These are phyloP conservation scores for Diplodia corticola DNA, from an alignment of 2,329 filamentous ascomycete genomes.

Conservation along the genomic window DNA sequence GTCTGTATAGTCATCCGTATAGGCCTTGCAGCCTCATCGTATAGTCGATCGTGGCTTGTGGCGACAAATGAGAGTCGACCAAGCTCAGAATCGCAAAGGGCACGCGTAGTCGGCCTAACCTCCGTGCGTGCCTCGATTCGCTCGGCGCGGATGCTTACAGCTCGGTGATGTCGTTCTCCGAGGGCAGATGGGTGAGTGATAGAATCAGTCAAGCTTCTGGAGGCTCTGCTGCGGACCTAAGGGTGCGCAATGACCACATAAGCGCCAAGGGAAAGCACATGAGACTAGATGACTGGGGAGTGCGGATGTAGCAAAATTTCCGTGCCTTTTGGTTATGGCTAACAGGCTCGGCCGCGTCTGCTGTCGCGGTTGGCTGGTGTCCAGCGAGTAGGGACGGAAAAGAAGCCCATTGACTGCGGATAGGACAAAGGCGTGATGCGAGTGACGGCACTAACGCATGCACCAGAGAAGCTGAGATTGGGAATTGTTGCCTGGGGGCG, in stretches of 20 bases:
- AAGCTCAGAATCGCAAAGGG: background rate
- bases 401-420: background rate
- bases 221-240: background rate
- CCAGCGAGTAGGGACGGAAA: conserved; percentile 6
- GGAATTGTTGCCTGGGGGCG: background rate
- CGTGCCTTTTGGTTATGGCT: background rate
- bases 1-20: background rate
- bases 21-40: background rate
- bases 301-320: conserved; percentile 10
- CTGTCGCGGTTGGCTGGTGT: background rate
- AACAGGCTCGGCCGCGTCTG: background rate
- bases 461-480: background rate
- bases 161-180: background rate
- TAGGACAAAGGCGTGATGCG: background rate
- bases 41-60: background rate
- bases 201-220: background rate
- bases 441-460: conserved; percentile 7
- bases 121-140: background rate
- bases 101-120: background rate
- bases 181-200: background rate
- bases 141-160: background rate
- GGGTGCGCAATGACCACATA: background rate
- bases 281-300: background rate
- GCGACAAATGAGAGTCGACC: background rate
- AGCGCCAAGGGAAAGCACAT: background rate